A percentile compares a stretch with the other conserved stretches of the same genome.
These are phyloP conservation scores for Thamnidium elegans DNA, from an alignment of 192 early-diverging fungal species.

Conservation along the genomic window DNA sequence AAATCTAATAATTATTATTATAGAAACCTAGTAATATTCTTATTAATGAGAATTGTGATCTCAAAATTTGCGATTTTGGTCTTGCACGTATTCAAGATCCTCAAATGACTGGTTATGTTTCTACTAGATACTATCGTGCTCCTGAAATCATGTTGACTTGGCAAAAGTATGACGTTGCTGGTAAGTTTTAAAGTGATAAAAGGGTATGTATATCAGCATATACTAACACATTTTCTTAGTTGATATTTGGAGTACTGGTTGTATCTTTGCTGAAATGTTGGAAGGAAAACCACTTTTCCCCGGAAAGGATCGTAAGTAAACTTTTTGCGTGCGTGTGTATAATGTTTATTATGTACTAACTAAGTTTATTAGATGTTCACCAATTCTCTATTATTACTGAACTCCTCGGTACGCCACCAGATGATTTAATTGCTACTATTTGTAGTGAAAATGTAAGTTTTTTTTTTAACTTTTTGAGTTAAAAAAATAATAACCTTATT, in stretches of 20 bases:
- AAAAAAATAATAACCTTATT: constrained; percentile 12
- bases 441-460: constrained; percentile 78
- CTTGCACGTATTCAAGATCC: constrained; percentile 90
- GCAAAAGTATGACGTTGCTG: constrained; percentile 94
- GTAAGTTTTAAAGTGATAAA: constrained; percentile 5
- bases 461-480: no score
- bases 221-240: constrained; percentile 39
- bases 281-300: constrained; percentile 93
- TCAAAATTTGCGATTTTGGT: constrained; percentile 98
- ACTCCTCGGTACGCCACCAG: constrained; percentile 87
- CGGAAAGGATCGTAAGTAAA: constrained; percentile 80
- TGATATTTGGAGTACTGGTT: constrained; percentile 93
- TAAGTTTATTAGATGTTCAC: constrained; percentile 64
- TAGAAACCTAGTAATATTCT: constrained; percentile 94
- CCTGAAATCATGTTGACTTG: constrained; percentile 98
- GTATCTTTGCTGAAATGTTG: constrained; percentile 95
- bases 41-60: constrained; percentile 95
- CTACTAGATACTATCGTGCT: constrained; percentile 94
- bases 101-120: constrained; percentile 97
- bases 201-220: background rate
- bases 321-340: background rate
- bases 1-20: background rate
- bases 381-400: constrained; percentile 95
- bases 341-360: background rate
- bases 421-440: constrained; percentile 89